Percentiles rank a stretch among this genome's conserved stretches.
Conservation (phyloP, 2,329 filamentous ascomycete genomes). For the Penicillium occitanis region DNA sequence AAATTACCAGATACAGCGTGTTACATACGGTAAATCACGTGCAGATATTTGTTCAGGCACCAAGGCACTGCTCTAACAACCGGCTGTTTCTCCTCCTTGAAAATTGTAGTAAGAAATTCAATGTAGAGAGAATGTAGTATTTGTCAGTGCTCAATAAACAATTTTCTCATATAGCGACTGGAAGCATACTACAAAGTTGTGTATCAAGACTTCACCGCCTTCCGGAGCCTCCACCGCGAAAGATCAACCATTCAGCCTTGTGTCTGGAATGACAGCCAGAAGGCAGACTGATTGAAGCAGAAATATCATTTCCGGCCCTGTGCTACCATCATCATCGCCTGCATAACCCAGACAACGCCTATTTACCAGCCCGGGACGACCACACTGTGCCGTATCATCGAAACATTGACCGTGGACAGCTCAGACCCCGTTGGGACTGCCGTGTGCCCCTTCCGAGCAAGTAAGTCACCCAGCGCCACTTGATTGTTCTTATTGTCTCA, state of each 20-base stretch:
- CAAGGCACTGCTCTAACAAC: background rate
- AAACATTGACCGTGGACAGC: background rate
- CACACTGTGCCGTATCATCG: background rate
- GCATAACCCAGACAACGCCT: background rate
- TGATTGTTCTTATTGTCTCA: background rate
- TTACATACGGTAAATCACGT: background rate
- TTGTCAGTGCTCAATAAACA: background rate
- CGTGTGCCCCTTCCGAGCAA: conserved; percentile 3
- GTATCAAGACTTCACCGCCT: conserved; percentile 6
- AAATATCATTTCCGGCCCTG: background rate
- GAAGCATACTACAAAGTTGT: background rate
- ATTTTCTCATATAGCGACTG: too few relatives aligned
- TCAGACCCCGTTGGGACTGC: background rate
- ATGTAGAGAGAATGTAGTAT: background rate
- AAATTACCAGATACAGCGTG: background rate
- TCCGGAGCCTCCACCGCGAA: background rate
- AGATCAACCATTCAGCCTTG: background rate
- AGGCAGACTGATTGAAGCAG: background rate
- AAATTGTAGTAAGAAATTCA: background rate
- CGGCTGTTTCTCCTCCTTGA: background rate
- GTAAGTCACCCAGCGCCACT: background rate
- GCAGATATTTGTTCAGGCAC: background rate
- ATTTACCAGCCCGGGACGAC: background rate
- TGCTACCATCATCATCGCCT: background rate
- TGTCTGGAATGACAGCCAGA: background rate